Conservation (phyloP, 306 rosid genomes). For the Delonix regia region DNA sequence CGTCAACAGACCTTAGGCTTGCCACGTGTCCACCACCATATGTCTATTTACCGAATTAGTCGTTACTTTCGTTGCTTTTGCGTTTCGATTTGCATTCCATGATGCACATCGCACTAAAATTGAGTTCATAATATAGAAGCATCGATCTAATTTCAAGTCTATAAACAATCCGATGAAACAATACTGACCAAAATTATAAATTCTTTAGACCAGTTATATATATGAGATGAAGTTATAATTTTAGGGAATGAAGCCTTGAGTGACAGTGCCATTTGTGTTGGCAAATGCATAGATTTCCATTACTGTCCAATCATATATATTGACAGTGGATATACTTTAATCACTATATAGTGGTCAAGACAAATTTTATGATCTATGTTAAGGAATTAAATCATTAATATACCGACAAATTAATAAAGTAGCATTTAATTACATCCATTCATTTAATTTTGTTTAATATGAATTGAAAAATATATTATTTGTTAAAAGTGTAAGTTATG, state of each 20-base stretch:
- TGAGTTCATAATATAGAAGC: not conserved
- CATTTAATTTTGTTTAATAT: too few relatives aligned
- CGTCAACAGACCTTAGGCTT: slow-evolving; percentile 23
- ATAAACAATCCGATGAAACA: not conserved
- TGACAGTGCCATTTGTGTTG: not conserved
- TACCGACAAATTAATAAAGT: too few relatives aligned
- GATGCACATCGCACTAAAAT: not conserved
- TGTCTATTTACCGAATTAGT: slow-evolving; percentile 15
- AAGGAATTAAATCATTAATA: too few relatives aligned
- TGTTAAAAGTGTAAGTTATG: not conserved
- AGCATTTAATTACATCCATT: too few relatives aligned
- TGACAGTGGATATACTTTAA: too few relatives aligned
- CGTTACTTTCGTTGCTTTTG: not conserved
- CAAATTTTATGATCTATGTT: too few relatives aligned
- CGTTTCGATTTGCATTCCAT: not conserved
- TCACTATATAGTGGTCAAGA: too few relatives aligned
- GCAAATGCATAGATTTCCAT: not conserved
- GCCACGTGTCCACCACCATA: slow-evolving; percentile 49
- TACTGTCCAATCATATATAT: not conserved
- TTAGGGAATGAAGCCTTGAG: not conserved
- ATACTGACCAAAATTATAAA: not conserved
- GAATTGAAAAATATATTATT: too few relatives aligned
- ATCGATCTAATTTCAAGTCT: not conserved
- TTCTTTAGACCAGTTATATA: not conserved
- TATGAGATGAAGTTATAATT: not conserved